phyloP scores from a whole-genome alignment of 371 early-diverging fungal genomes.

The Rhizopus sp. region DNA sequence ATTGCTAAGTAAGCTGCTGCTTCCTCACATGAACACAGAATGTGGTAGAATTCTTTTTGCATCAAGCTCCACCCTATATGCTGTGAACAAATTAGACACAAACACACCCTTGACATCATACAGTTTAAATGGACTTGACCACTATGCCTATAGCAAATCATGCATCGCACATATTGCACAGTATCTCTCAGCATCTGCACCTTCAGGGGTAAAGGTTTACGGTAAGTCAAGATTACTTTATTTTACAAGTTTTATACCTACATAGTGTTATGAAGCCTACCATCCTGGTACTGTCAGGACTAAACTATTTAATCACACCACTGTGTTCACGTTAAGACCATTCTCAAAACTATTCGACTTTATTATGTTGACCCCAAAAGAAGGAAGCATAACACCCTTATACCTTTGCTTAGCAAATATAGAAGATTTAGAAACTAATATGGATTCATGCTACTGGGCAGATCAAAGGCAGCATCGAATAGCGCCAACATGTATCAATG shows the following conservation, averaged over 20 bases:
- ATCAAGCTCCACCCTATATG: constrained; percentile 46
- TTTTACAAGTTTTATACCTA: constrained; percentile 4
- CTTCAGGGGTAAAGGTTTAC: constrained; percentile 8
- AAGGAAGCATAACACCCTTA: constrained; percentile 41
- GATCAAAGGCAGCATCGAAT: constrained; percentile 11
- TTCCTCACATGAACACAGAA: constrained; percentile 32
- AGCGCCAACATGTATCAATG: constrained; percentile 5
- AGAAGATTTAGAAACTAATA: constrained; percentile 1
- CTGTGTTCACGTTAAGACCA: constrained; percentile 29
- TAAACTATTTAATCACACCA: constrained; percentile 36
- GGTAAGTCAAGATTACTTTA: constrained; percentile 18
- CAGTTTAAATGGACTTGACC: constrained; percentile 30
- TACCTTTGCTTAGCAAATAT: constrained; percentile 23
- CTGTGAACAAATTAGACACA: constrained; percentile 23
- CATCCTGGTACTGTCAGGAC: constrained; percentile 53
- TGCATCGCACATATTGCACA: constrained; percentile 28
- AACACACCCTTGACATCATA: constrained; percentile 17
- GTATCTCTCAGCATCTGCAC: constrained; percentile 15
- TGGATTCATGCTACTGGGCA: constrained; percentile 19
- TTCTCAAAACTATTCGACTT: constrained; percentile 32
- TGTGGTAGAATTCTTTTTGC: constrained; percentile 37
- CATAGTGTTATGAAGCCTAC: constrained; percentile 27
- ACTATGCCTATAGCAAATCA: constrained; percentile 47
- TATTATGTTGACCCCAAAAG: constrained; percentile 45
- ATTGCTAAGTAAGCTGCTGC: constrained; percentile 25